A percentile compares a stretch with the other conserved stretches of the same genome.
These are phyloP conservation scores for Neonectria ditissima DNA, from an alignment of 2,329 filamentous ascomycete species.

Conservation along the genomic window DNA sequence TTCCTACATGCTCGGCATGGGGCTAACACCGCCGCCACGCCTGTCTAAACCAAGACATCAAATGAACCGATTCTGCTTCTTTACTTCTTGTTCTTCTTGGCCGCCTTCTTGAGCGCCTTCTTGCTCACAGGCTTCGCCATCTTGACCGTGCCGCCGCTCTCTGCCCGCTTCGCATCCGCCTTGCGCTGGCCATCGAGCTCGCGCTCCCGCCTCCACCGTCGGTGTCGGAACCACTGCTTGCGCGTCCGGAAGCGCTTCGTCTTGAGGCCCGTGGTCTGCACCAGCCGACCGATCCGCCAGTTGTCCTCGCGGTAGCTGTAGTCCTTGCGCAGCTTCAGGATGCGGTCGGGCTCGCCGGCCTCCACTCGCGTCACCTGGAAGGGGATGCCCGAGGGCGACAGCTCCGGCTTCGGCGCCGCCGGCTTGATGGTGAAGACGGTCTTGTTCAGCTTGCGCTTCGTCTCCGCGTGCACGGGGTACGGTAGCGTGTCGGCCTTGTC, in stretches of 20 bases:
- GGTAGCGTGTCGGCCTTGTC: slow-evolving; percentile 85
- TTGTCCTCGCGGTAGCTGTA: slow-evolving; percentile 72
- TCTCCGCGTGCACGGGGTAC: slow-evolving; percentile 77
- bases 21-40: neutral
- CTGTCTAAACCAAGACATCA: slow-evolving; percentile 6
- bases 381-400: slow-evolving; percentile 65
- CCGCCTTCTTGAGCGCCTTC: slow-evolving; percentile 53
- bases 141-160: slow-evolving; percentile 47
- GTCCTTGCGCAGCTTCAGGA: slow-evolving; percentile 63
- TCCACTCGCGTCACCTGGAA: slow-evolving; percentile 58
- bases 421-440: slow-evolving; percentile 63
- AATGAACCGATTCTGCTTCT: slow-evolving; percentile 14
- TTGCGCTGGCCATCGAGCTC: slow-evolving; percentile 57
- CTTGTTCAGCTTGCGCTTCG: slow-evolving; percentile 82
- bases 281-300: slow-evolving; percentile 68
- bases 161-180: slow-evolving; percentile 50
- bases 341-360: slow-evolving; percentile 57
- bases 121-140: slow-evolving; percentile 50
- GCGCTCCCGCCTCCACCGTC: slow-evolving; percentile 57
- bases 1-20: slow-evolving; percentile 39
- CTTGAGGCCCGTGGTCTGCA: slow-evolving; percentile 62
- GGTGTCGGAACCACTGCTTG: slow-evolving; percentile 60
- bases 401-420: slow-evolving; percentile 50
- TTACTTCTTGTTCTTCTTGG: slow-evolving; percentile 55
- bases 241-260: slow-evolving; percentile 64